Evolutionary conservation across 805 yeast genomes (phyloP).

Genomic region (Yarrowia sp.): DNA sequence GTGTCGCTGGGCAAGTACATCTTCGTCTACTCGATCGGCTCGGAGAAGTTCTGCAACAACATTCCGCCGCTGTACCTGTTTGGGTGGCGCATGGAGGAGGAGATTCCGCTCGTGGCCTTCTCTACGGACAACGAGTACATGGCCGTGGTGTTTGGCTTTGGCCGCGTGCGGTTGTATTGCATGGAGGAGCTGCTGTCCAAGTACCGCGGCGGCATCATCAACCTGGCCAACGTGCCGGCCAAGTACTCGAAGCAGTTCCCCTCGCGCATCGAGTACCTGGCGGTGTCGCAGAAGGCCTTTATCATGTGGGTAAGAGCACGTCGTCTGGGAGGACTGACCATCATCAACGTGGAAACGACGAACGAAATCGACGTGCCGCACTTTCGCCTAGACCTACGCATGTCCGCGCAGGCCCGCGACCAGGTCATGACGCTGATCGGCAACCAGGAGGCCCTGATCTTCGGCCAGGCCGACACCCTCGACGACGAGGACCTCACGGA

Average conservation of each 20-base stretch:
- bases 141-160: conserved; percentile 28
- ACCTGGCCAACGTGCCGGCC: conserved; percentile 24
- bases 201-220: conserved; percentile 20
- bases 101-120: conserved; percentile 10
- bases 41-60: conserved; percentile 18
- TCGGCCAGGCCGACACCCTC: conserved; percentile 29
- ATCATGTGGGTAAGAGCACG: conserved; percentile 32
- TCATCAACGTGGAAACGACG: conserved; percentile 30
- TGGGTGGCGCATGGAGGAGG: conserved; percentile 21
- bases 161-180: conserved; percentile 26
- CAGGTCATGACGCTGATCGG: conserved; percentile 30
- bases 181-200: conserved; percentile 9
- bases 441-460: conserved; percentile 31
- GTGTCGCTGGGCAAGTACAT: conserved; percentile 10
- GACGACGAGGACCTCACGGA: neutral
- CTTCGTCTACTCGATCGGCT: conserved; percentile 11
- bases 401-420: conserved; percentile 28
- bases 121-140: conserved; percentile 28
- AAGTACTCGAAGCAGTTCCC: conserved; percentile 32
- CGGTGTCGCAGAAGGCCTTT: conserved; percentile 29
- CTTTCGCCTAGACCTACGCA: conserved; percentile 32
- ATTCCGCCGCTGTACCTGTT: conserved; percentile 18
- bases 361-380: conserved; percentile 34
- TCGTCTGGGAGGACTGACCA: conserved; percentile 32
- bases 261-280: conserved; percentile 30